These are phyloP conservation scores for Kwoniella shandongensis DNA, from an alignment of 768 basidiomycete genomes.

Conservation along the genomic window DNA sequence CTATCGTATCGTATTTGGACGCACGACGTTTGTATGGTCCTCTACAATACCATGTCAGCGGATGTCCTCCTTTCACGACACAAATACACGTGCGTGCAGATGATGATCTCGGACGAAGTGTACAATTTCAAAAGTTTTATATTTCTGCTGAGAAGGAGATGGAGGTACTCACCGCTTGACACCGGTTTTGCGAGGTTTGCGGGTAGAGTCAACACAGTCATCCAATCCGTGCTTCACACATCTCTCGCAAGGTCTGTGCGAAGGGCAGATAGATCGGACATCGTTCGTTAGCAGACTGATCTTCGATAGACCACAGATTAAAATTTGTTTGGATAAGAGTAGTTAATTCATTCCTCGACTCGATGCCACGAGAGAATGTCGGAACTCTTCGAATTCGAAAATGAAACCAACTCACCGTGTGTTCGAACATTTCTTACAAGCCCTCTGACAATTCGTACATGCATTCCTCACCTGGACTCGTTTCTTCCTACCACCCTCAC, in stretches of 20 bases:
- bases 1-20: constrained; percentile 8
- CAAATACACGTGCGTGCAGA: no score
- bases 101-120: no score
- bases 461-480: constrained; percentile 48
- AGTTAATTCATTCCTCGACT: not conserved
- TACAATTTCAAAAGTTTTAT: no score
- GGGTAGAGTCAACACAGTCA: constrained; percentile 45
- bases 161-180: constrained; percentile 44
- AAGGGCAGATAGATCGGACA: no score
- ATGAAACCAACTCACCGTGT: constrained; percentile 44
- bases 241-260: constrained; percentile 49
- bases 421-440: constrained; percentile 52
- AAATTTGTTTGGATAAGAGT: not conserved
- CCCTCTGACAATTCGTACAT: constrained; percentile 52
- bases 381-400: no score
- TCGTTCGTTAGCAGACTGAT: no score
- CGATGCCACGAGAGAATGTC: no score
- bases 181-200: constrained; percentile 48
- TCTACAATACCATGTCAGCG: constrained; percentile 9
- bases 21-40: constrained; percentile 43
- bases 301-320: not conserved
- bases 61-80: no score
- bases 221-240: constrained; percentile 46
- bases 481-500: constrained; percentile 32
- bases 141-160: no score